Conservation (phyloP, 129 eudicot species). For the Deinandra increscens region DNA sequence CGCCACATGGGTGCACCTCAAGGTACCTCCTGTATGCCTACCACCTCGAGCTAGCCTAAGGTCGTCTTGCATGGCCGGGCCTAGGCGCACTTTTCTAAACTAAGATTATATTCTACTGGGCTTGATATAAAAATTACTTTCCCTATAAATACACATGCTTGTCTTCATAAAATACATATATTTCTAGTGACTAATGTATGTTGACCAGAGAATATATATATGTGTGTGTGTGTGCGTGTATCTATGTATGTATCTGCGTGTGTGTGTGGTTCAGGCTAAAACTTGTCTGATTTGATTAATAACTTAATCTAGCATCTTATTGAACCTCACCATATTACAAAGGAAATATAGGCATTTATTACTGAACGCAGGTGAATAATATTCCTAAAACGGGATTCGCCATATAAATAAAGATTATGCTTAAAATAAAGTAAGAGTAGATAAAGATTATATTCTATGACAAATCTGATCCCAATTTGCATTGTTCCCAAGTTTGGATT, state of each 20-base stretch:
- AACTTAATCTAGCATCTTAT: not conserved
- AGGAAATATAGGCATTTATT: not conserved
- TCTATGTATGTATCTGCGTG: not conserved
- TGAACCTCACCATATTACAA: not conserved
- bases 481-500: not conserved
- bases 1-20: too few relatives aligned
- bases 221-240: too few relatives aligned
- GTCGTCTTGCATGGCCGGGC: too few relatives aligned
- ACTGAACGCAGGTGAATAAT: not conserved
- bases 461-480: not conserved
- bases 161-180: not conserved
- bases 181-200: not conserved
- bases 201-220: too few relatives aligned
- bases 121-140: not conserved
- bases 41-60: too few relatives aligned
- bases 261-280: not conserved
- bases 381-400: not conserved
- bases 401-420: not conserved
- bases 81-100: too few relatives aligned
- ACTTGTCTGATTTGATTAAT: not conserved
- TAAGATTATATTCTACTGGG: not conserved
- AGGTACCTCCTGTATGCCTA: too few relatives aligned
- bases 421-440: not conserved
- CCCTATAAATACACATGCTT: not conserved
- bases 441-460: not conserved